phyloP scores from a whole-genome alignment of 2,329 filamentous ascomycete species.

The Diaporthe caulivora region DNA sequence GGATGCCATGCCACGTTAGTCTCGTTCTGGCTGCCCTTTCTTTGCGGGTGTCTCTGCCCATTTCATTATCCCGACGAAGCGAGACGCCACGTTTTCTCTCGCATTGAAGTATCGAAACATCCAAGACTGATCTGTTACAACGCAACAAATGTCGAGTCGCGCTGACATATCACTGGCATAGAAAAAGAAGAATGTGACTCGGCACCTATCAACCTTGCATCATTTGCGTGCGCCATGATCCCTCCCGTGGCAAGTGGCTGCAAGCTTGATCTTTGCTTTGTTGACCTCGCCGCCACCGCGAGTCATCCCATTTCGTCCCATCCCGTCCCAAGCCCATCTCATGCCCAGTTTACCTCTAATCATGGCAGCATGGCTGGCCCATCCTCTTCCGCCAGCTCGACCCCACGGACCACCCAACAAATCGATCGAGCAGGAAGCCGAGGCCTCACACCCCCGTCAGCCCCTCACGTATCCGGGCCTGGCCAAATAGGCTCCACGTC shows the following conservation, averaged over 20 bases:
- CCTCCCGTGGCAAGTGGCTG: background rate
- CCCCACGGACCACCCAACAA: background rate
- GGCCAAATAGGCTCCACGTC: background rate
- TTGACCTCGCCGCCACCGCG: slow-evolving; percentile 16
- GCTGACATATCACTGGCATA: background rate
- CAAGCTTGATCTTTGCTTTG: background rate
- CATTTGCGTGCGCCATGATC: slow-evolving; percentile 10
- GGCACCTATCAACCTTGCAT: background rate
- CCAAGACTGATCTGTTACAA: background rate
- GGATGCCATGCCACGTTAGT: background rate
- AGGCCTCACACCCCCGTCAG: background rate
- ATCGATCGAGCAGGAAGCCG: background rate
- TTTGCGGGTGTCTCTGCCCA: background rate
- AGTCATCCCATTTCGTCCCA: slow-evolving; percentile 17
- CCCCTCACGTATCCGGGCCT: background rate
- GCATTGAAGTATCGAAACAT: background rate
- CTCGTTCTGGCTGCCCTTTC: background rate
- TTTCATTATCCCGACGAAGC: background rate
- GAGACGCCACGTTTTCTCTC: background rate
- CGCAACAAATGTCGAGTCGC: background rate
- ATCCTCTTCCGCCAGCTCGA: slow-evolving; percentile 1
- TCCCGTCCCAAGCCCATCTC: background rate
- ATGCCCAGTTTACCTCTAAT: background rate
- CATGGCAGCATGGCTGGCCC: too few relatives aligned
- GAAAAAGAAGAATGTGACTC: background rate